Percentiles rank a stretch among this genome's conserved stretches.
Conservation (phyloP, 2,329 filamentous ascomycete species). For the Colletotrichum karsti region DNA sequence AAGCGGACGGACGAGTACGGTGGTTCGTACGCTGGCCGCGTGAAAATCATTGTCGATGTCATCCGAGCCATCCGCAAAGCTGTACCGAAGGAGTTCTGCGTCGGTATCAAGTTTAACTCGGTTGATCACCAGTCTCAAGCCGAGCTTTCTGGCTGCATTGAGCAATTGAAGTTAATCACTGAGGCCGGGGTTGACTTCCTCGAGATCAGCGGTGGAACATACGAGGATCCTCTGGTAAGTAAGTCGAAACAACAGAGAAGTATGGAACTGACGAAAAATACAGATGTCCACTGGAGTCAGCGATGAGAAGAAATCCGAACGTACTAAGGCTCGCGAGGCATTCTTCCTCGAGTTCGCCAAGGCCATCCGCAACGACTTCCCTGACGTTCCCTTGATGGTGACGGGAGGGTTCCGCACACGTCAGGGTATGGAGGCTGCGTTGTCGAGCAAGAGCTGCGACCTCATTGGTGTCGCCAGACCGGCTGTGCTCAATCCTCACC, state of each 20-base stretch:
- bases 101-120: constrained; percentile 65
- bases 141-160: constrained; percentile 60
- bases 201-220: constrained; percentile 72
- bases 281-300: constrained; percentile 13
- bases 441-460: constrained; percentile 48
- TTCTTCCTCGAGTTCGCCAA: constrained; percentile 75
- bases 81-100: constrained; percentile 50
- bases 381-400: constrained; percentile 59
- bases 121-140: constrained; percentile 61
- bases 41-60: constrained; percentile 60
- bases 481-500: constrained; percentile 43
- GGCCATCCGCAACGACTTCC: constrained; percentile 54
- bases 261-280: constrained; percentile 30
- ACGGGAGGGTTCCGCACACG: constrained; percentile 70
- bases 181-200: constrained; percentile 69
- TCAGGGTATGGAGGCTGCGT: constrained; percentile 48
- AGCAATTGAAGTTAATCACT: constrained; percentile 62
- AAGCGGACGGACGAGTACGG: constrained; percentile 63
- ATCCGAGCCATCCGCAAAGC: constrained; percentile 49
- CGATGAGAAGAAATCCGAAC: constrained; percentile 41
- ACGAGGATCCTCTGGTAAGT: constrained; percentile 58
- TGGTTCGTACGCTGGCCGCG: constrained; percentile 56
- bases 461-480: constrained; percentile 51
- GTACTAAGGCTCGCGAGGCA: constrained; percentile 66
- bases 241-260: not conserved